phyloP scores from a whole-genome alignment of 306 rosid genomes.

The Cucurbita maxima region DNA sequence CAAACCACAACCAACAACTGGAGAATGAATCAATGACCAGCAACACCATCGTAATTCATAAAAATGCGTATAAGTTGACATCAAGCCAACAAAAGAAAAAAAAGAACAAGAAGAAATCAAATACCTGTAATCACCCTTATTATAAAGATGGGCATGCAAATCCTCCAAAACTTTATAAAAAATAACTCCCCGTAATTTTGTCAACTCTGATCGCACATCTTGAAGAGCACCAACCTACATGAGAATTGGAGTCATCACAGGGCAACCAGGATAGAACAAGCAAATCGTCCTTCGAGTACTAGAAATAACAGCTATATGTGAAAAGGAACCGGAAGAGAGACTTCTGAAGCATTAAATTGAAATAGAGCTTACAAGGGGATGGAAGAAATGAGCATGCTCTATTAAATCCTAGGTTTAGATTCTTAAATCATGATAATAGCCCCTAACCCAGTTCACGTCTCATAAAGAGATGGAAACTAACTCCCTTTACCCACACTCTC shows the following conservation, averaged over 20 bases:
- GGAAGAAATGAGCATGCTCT: not conserved
- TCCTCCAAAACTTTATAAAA: conserved; percentile 87
- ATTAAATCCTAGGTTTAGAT: not conserved
- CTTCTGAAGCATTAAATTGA: not conserved
- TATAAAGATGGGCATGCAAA: conserved; percentile 85
- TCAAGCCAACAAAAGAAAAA: not conserved
- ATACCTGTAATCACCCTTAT: conserved; percentile 95
- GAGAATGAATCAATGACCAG: not conserved
- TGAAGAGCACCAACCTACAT: conserved; percentile 95
- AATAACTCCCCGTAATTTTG: conserved; percentile 79
- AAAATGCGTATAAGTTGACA: not conserved
- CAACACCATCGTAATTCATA: not conserved
- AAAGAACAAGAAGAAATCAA: conserved; percentile 1
- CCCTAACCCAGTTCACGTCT: not conserved
- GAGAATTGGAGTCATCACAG: conserved; percentile 10
- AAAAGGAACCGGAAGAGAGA: not conserved
- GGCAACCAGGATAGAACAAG: not conserved
- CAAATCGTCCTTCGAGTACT: conserved; percentile 7
- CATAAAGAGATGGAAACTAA: not conserved
- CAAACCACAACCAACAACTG: not conserved
- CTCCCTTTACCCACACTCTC: not conserved
- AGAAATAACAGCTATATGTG: not conserved
- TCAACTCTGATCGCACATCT: conserved; percentile 93
- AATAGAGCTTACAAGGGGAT: not conserved
- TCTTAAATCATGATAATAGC: conserved; percentile 1